Evolutionary conservation across 768 basidiomycete genomes (phyloP).

Genomic region (Lactarius tabidus): DNA sequence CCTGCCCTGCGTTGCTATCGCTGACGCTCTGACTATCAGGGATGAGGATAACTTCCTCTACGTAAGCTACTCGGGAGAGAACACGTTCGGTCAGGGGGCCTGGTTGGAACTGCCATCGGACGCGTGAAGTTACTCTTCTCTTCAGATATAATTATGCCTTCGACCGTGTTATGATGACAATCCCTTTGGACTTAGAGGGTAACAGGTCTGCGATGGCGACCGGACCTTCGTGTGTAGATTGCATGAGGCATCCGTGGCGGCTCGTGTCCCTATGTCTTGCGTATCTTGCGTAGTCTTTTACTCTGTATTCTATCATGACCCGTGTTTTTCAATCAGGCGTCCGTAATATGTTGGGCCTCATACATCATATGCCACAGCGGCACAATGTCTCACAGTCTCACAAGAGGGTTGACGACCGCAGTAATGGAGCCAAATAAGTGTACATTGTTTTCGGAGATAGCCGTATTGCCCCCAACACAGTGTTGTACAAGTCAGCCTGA

Average conservation of each 20-base stretch:
- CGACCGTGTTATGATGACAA: slow-evolving; percentile 16
- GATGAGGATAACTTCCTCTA: slow-evolving; percentile 99
- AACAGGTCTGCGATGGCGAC: neutral
- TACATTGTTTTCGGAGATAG: neutral
- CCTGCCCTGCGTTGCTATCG: neutral
- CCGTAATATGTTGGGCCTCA: neutral
- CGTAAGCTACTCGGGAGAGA: slow-evolving; percentile 98
- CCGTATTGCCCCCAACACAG: too few species aligned
- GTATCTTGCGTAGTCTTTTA: slow-evolving; percentile 21
- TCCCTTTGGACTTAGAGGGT: slow-evolving; percentile 16
- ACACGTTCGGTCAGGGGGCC: slow-evolving; percentile 67
- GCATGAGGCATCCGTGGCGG: slow-evolving; percentile 2
- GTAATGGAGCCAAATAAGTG: neutral
- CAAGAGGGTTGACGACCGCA: neutral
- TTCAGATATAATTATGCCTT: slow-evolving; percentile 22
- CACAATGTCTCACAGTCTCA: too few species aligned
- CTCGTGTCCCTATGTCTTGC: slow-evolving; percentile 20
- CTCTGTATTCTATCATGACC: slow-evolving; percentile 24
- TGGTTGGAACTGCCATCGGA: slow-evolving; percentile 26
- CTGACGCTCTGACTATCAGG: slow-evolving; percentile 41
- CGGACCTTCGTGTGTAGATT: slow-evolving; percentile 2
- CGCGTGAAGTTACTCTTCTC: slow-evolving; percentile 16
- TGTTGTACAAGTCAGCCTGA: too few species aligned
- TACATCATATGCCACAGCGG: neutral
- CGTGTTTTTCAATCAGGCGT: slow-evolving; percentile 13